Evolutionary conservation across 202 grass and related monocot species (phyloP), one percentile per base, ranked within the genome.

Genomic region (Panicum virgatum): DNA sequence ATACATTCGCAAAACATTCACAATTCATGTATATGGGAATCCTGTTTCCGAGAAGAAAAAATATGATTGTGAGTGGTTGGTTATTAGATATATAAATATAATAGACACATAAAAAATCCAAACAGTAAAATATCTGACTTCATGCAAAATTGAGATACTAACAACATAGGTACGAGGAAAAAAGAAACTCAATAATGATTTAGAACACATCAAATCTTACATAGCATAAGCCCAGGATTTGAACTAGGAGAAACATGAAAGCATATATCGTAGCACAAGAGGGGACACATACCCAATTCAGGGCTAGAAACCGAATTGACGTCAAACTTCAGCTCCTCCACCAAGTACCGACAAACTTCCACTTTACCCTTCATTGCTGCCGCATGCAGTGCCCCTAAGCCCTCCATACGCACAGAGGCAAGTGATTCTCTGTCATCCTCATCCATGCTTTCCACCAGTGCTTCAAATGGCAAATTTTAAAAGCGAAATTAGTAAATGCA

Each of bases 301-400:
- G 7, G 29, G 18, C 1, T 27, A 62, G 39, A 23, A 10, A 27
- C 42, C 7, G 62, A 20, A 52, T 76, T 38, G 5, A 86, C 62
- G 12, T 81, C 62, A 52, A 81, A 86, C 54, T 64, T 72, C 9
- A 86, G 78, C 43, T 76, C 52, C 52, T 86, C 78, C 84, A 86
- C 84, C 78, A 86, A 75, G 78, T 86, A 86, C 52, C 6, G 69
- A 71, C 78, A 86, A 29, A 86, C 47, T 6, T 45, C 70, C 32
- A 86, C 20, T 8, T 81, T 67, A 10, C 77, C 84, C 0, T 20
- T 32, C 29, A 45, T 27, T 18, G 84, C 77, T 75, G 70, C 84
- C 7, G 7, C 43, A 52, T 81, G 70, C 51, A 86, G 64, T 23
- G 84, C 68, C n/a, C 84, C 84, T 40, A 27, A 26, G 0, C 77